Evolutionary conservation across 805 yeast species (phyloP), one percentile per base, ranked within the genome.

Genomic region (Sugiyamaella lignohabitans): DNA sequence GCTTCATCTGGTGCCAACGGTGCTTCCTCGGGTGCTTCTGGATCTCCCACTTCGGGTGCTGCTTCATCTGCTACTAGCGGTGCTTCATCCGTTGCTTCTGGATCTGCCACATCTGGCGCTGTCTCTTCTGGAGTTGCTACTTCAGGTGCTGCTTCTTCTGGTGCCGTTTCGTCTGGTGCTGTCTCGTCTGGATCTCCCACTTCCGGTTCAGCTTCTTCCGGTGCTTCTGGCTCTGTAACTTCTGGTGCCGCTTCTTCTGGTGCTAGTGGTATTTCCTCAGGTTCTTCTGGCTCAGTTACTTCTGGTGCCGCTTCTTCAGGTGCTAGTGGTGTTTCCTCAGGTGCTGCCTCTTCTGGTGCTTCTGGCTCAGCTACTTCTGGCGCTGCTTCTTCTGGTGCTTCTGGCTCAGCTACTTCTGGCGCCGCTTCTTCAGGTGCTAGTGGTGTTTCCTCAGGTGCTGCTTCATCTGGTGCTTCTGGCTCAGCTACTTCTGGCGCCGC

Each of bases 161-260:
- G 10, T 27, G 6, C 30, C 30, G 11, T 6, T 27, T 6, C 30
- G 6, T 27, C 30, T 6, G 11, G 30, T 27, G 30, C 30, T 27
- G 6, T 11, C 16, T 51, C 50, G 39, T 43, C 52, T 40, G 49
- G 53, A 18, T 30, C 50, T 17, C 46, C n/a, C n/a, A n/a, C n/a
- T n/a, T n/a, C n/a, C n/a, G n/a, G n/a, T 45, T 24, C 49, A 52
- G n/a, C 46, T 39, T 34, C 22, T 23, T 30, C 10, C 30, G 6
- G 6, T 11, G 6, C 10, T 27, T 27, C 30, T 27, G 11, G 30
- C 11, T 6, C 11, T 27, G 30, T 11, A 6, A 11, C 30, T 27
- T 27, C 30, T 27, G 30, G 10, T 27, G 30, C 30, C 6, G 30
- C 11, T 27, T 6, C 30, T 6, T 27, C 30, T 27, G 30, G 10